A percentile compares a stretch with the other conserved stretches of the same genome.
These are phyloP conservation scores for Cercospora sp. DNA, from an alignment of 2,329 filamentous ascomycete genomes.

Conservation along the genomic window DNA sequence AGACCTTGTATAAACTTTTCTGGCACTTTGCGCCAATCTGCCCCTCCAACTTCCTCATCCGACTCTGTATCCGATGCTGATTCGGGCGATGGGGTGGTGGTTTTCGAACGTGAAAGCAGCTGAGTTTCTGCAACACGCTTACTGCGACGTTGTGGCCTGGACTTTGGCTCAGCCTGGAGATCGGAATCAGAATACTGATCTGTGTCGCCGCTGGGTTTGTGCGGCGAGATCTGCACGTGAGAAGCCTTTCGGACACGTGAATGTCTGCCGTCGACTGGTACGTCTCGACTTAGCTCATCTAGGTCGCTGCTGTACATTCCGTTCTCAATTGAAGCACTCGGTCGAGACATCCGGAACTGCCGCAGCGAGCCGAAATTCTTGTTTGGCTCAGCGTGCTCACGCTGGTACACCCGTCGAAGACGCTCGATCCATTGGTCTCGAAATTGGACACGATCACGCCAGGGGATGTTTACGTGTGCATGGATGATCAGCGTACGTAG, in stretches of 20 bases:
- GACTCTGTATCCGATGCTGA: constrained; percentile 34
- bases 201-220: constrained; percentile 29
- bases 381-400: constrained; percentile 48
- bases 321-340: constrained; percentile 18
- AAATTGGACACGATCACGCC: constrained; percentile 79
- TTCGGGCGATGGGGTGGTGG: constrained; percentile 26
- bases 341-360: constrained; percentile 46
- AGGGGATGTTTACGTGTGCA: constrained; percentile 74
- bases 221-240: constrained; percentile 32
- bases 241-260: constrained; percentile 24
- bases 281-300: constrained; percentile 20
- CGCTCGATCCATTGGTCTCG: constrained; percentile 74
- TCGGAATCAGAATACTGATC: constrained; percentile 31
- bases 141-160: constrained; percentile 33
- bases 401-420: constrained; percentile 66
- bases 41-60: constrained; percentile 39
- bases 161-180: constrained; percentile 11
- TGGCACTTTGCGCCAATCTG: constrained; percentile 34
- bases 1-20: constrained; percentile 61
- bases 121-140: constrained; percentile 32
- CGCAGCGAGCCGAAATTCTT: constrained; percentile 45
- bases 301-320: constrained; percentile 1
- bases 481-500: constrained; percentile 72
- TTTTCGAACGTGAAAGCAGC: constrained; percentile 24
- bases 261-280: constrained; percentile 16